phyloP scores from a whole-genome alignment of 768 basidiomycete species.

The Suillus hirtellus region DNA sequence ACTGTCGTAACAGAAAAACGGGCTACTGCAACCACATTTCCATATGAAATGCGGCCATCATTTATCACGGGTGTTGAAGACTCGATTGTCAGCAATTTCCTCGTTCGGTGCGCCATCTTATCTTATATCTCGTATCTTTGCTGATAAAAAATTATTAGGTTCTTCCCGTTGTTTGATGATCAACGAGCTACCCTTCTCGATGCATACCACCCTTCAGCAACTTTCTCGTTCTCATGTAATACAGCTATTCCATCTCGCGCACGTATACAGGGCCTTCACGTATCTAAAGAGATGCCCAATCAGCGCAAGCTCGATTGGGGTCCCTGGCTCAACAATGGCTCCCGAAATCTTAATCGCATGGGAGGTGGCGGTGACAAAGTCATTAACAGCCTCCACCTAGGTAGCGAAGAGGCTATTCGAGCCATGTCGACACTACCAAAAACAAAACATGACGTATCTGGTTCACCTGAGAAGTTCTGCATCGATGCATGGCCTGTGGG shows the following conservation, averaged over 20 bases:
- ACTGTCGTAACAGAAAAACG: conserved; percentile 37
- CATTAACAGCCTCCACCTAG: conserved; percentile 68
- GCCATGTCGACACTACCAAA: conserved; percentile 65
- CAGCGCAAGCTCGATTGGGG: conserved; percentile 83
- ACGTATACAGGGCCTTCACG: conserved; percentile 67
- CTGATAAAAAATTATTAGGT: conserved; percentile 46
- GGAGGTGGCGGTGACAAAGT: conserved; percentile 61
- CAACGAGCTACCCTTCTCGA: conserved; percentile 65
- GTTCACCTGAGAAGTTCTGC: conserved; percentile 79
- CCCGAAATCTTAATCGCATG: conserved; percentile 77
- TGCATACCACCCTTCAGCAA: conserved; percentile 83
- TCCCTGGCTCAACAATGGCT: conserved; percentile 62
- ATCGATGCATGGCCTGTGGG: conserved; percentile 83
- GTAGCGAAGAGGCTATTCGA: conserved; percentile 61
- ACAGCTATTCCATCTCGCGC: conserved; percentile 81
- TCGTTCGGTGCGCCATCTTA: conserved; percentile 59
- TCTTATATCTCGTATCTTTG: background rate
- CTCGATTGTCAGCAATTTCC: conserved; percentile 70
- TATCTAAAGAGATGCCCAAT: conserved; percentile 68
- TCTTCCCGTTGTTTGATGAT: conserved; percentile 82
- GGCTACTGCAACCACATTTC: conserved; percentile 72
- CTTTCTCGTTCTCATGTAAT: conserved; percentile 88
- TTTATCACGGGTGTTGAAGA: conserved; percentile 76
- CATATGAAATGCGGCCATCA: conserved; percentile 69
- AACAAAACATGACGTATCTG: conserved; percentile 81